Evolutionary conservation across 2,329 filamentous ascomycete species (phyloP).

Genomic region (Aspergillus sp.): DNA sequence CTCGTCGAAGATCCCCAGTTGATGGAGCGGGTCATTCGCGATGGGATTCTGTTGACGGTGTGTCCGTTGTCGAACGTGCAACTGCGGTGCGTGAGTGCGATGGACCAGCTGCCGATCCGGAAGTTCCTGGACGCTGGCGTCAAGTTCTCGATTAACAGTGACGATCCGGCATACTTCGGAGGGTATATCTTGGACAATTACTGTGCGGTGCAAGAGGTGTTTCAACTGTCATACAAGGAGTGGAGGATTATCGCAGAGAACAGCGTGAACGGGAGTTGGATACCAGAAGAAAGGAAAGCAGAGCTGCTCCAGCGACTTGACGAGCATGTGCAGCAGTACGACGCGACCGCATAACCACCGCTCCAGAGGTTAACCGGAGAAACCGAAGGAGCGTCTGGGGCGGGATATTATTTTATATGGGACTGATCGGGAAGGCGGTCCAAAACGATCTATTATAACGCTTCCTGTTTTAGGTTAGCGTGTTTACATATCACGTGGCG

Average conservation of each 20-base stretch:
- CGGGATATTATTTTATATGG: too few relatives aligned
- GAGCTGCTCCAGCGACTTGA: slow-evolving; percentile 42
- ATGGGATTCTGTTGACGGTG: slow-evolving; percentile 57
- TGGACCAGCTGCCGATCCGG: slow-evolving; percentile 54
- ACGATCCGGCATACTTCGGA: slow-evolving; percentile 69
- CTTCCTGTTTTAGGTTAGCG: too few relatives aligned
- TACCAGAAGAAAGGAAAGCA: slow-evolving; percentile 53
- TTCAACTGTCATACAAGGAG: slow-evolving; percentile 53
- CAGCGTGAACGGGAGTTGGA: slow-evolving; percentile 63
- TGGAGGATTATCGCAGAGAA: slow-evolving; percentile 58
- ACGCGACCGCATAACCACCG: background rate
- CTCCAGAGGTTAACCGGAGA: too few relatives aligned
- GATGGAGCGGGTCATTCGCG: slow-evolving; percentile 49
- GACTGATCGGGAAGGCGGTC: too few relatives aligned
- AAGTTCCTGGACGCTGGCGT: slow-evolving; percentile 56
- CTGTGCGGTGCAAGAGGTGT: slow-evolving; percentile 65
- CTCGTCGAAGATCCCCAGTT: slow-evolving; percentile 53
- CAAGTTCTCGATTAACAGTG: slow-evolving; percentile 63
- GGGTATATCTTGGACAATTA: slow-evolving; percentile 69
- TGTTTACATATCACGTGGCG: too few relatives aligned
- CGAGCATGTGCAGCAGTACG: slow-evolving; percentile 21
- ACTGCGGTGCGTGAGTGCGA: slow-evolving; percentile 46
- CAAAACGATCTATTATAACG: too few relatives aligned
- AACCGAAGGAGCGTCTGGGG: too few relatives aligned
- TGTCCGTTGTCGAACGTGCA: slow-evolving; percentile 68